Conservation (phyloP, 2,329 filamentous ascomycete genomes). For the Monilinia laxa region DNA sequence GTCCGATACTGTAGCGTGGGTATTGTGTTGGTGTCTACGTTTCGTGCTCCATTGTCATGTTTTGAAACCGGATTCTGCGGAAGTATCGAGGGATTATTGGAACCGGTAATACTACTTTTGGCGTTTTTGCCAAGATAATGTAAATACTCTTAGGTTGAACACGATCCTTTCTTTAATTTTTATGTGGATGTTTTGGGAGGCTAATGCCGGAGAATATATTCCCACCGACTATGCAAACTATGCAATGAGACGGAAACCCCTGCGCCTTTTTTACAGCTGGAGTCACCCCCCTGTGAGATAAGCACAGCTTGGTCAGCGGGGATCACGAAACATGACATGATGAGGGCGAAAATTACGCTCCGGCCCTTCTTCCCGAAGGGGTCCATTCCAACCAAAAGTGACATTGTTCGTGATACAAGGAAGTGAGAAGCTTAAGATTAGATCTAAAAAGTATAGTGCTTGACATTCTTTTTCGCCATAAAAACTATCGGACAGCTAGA, state of each 20-base stretch:
- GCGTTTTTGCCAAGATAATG: conserved; percentile 2
- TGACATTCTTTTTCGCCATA: neutral
- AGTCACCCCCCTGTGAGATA: neutral
- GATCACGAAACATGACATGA: neutral
- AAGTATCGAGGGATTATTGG: neutral
- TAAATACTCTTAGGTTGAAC: no score
- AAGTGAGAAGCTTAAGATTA: neutral
- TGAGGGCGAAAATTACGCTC: neutral
- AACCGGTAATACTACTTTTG: neutral
- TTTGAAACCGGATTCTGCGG: neutral
- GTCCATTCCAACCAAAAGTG: neutral
- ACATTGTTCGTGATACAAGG: neutral
- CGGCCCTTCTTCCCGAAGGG: conserved; percentile 8
- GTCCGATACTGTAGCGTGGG: neutral
- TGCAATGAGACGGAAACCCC: conserved; percentile 6
- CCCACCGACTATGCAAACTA: neutral
- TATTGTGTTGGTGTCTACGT: neutral
- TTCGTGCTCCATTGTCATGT: neutral
- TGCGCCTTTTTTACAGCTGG: neutral
- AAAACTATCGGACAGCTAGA: neutral
- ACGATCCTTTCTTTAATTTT: neutral
- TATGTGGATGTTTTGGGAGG: neutral
- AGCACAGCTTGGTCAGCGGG: neutral
- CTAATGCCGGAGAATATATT: conserved; percentile 4
- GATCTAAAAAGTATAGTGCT: neutral